These are phyloP conservation scores for Hypoxylon intermedium DNA, from an alignment of 495 filamentous ascomycete genomes.

Conservation along the genomic window DNA sequence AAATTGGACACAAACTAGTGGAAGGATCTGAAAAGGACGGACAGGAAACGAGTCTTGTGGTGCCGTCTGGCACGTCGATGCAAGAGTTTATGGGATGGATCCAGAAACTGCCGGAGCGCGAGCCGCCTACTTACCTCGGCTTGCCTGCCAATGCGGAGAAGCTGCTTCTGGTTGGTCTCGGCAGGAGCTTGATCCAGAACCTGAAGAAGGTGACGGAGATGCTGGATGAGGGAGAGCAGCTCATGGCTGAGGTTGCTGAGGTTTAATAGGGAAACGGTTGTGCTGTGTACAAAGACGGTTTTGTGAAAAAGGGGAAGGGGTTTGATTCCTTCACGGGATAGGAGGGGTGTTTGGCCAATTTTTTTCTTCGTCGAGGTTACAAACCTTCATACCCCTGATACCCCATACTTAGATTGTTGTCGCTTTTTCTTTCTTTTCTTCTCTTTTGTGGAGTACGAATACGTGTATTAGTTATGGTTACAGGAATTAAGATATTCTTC, in stretches of 20 bases:
- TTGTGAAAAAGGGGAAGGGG: neutral
- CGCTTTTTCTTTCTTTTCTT: conserved; percentile 8
- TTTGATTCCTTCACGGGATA: no score
- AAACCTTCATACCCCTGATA: conserved; percentile 30
- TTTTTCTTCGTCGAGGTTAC: conserved; percentile 22
- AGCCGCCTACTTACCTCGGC: conserved; percentile 96
- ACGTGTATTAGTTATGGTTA: conserved; percentile 5
- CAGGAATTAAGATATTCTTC: neutral
- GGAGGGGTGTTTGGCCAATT: neutral
- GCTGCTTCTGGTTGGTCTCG: conserved; percentile 87
- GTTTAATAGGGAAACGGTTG: no score
- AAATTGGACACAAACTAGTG: conserved; percentile 88
- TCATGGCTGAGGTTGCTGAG: conserved; percentile 71
- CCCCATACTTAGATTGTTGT: conserved; percentile 29
- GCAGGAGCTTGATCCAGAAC: conserved; percentile 83
- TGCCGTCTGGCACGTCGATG: conserved; percentile 80
- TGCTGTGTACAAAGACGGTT: neutral
- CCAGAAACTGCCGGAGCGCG: conserved; percentile 86
- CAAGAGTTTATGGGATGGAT: conserved; percentile 93
- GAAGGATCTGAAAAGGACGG: conserved; percentile 57
- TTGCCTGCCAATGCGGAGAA: conserved; percentile 97
- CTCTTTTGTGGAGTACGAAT: conserved; percentile 5
- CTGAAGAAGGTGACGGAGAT: conserved; percentile 80
- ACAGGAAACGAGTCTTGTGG: conserved; percentile 67
- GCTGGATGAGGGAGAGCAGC: conserved; percentile 91